Percentiles rank a stretch among this genome's conserved stretches.
phyloP scores from a whole-genome alignment of 2,329 filamentous ascomycete species.

The Fusarium veterinarium region DNA sequence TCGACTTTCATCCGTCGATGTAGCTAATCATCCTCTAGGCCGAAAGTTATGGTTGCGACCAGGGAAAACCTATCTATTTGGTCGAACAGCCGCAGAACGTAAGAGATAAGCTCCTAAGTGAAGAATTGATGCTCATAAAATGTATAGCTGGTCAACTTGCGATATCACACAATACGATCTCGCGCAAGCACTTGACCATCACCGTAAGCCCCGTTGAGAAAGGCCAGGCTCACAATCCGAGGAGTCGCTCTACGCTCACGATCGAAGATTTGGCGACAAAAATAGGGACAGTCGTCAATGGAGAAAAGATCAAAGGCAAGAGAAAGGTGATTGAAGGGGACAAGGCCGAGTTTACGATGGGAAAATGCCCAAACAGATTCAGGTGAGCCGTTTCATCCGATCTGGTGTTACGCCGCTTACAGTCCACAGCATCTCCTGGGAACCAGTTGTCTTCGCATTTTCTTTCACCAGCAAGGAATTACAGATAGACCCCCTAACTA shows the following conservation, averaged over 20 bases:
- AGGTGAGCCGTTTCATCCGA: slow-evolving; percentile 53
- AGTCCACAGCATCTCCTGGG: slow-evolving; percentile 76
- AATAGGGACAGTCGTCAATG: slow-evolving; percentile 83
- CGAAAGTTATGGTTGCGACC: slow-evolving; percentile 83
- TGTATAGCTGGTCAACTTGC: slow-evolving; percentile 70
- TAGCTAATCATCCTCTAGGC: slow-evolving; percentile 43
- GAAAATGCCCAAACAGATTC: slow-evolving; percentile 74
- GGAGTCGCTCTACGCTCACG: slow-evolving; percentile 74
- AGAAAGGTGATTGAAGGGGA: slow-evolving; percentile 63
- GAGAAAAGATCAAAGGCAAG: slow-evolving; percentile 73
- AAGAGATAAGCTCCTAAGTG: slow-evolving; percentile 43
- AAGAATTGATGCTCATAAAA: not conserved
- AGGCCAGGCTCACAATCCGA: slow-evolving; percentile 73
- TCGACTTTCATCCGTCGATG: not conserved
- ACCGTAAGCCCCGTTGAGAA: slow-evolving; percentile 73
- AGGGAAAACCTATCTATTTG: slow-evolving; percentile 86
- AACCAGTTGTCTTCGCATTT: slow-evolving; percentile 83
- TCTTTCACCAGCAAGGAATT: slow-evolving; percentile 78
- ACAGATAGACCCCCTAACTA: slow-evolving; percentile 72
- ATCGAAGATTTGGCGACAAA: slow-evolving; percentile 87
- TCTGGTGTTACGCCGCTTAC: slow-evolving; percentile 16
- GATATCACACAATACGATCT: slow-evolving; percentile 85
- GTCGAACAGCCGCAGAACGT: slow-evolving; percentile 78
- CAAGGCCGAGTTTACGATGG: slow-evolving; percentile 75
- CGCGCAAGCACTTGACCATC: slow-evolving; percentile 87